Base-by-base conservation (phyloP, 495 filamentous ascomycete species). In the Lasiosphaeriaceae sp. region DNA sequence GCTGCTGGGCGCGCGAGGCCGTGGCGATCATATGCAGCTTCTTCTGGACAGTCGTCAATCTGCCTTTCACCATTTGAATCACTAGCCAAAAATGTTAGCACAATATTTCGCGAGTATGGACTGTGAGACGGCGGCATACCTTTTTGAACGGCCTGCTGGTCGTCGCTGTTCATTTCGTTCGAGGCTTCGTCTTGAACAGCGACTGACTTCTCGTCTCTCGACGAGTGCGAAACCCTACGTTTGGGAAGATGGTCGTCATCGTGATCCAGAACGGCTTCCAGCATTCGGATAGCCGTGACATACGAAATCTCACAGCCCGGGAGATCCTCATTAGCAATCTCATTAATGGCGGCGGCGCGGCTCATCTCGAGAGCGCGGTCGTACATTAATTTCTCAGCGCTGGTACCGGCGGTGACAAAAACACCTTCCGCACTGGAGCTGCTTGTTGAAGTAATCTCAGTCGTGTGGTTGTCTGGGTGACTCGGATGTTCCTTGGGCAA, bases 281-380 rank as follows among this genome's bases (percentile, higher is more conserved):
- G 75, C 89, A 98, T 90, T 23, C 87, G 81, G 56, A 96, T 89
- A 0, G 94, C 91, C 2, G 94, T 97, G 41, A 88, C 75, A 64
- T 98, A 98, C 21, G 88, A 87, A n/a, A 96, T 84, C 66, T 97
- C 93, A 57, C 93, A 96, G 19, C 90, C 93, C 1, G 74, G 71
- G 2, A 98, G 78, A 76, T 98, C 92, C 55, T 95, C 89, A 49
- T 90, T 88, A 9, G 93, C 90, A 51, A 97, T 86, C 73, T 98
- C 94, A 62, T 92, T 96, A 66, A 97, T 93, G 3, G 94, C 94
- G 6, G 94, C 92, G 2, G 89, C 82, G 37, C 91, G 85, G 62
- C 90, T 96, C 94, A 98, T 96, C 69, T 98, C 94, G 21, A 96
- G 72, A 3, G 94, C 94, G 14, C 94, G 90, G 60, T 98, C 95